These are phyloP conservation scores for Fusarium luffae DNA, from an alignment of 2,329 filamentous ascomycete genomes.

Conservation along the genomic window DNA sequence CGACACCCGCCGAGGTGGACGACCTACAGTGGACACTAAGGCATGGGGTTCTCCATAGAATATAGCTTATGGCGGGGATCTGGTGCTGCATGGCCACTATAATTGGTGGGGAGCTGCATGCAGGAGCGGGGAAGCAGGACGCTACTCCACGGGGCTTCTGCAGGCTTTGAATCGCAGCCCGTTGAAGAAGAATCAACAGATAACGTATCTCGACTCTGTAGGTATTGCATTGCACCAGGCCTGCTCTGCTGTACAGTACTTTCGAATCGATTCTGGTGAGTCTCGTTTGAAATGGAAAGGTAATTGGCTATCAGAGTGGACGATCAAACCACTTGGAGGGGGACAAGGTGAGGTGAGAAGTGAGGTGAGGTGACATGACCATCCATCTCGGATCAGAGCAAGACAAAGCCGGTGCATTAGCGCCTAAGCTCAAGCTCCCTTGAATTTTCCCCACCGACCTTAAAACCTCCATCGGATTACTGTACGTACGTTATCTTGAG, in stretches of 20 bases:
- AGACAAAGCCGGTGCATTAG: slow-evolving; percentile 44
- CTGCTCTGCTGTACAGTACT: not conserved
- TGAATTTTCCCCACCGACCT: slow-evolving; percentile 12
- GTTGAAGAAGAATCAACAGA: not conserved
- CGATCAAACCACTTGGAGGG: slow-evolving; percentile 30
- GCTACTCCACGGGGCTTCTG: not conserved
- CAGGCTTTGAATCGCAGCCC: slow-evolving; percentile 17
- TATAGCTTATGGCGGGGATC: slow-evolving; percentile 36
- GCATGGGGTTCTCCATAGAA: slow-evolving; percentile 1
- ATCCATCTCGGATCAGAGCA: slow-evolving; percentile 27
- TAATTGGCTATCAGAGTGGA: slow-evolving; percentile 4
- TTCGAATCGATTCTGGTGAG: too few relatives aligned
- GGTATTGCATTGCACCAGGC: not conserved
- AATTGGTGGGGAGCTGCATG: slow-evolving; percentile 32
- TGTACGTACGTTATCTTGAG: not conserved
- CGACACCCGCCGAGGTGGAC: slow-evolving; percentile 26
- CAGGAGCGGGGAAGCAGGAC: slow-evolving; percentile 33
- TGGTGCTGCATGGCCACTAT: slow-evolving; percentile 10
- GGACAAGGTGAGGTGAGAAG: slow-evolving; percentile 23
- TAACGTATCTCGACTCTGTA: slow-evolving; percentile 12
- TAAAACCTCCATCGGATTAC: slow-evolving; percentile 3
- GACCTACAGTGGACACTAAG: not conserved
- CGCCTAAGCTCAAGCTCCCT: slow-evolving; percentile 24
- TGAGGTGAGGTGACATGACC: slow-evolving; percentile 13
- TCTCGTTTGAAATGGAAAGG: not conserved